Evolutionary conservation across 2,329 filamentous ascomycete species (phyloP).

Genomic region (Phialocephala sp.): DNA sequence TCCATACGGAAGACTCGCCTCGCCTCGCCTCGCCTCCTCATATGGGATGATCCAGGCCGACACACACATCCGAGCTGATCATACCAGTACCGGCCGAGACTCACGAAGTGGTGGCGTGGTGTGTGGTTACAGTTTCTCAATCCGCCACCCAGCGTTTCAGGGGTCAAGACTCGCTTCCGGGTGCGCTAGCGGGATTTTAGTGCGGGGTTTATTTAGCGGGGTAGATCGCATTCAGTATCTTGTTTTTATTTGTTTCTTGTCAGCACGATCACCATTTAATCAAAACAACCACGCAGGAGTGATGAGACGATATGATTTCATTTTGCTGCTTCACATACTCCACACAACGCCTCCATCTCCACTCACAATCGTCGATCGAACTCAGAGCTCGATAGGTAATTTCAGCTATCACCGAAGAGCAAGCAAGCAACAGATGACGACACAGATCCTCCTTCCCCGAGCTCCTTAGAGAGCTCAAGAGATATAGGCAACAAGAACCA

Average conservation of each 20-base stretch:
- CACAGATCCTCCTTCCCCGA: not conserved
- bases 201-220: slow-evolving; percentile 8
- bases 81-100: not conserved
- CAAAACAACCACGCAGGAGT: not conserved
- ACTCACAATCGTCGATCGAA: too few relatives aligned
- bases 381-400: too few relatives aligned
- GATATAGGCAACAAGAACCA: not conserved
- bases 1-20: not conserved
- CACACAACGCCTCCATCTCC: too few relatives aligned
- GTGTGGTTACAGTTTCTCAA: not conserved
- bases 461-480: not conserved
- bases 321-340: too few relatives aligned
- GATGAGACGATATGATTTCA: too few relatives aligned
- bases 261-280: not conserved
- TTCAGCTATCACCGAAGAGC: too few relatives aligned
- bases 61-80: too few relatives aligned
- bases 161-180: not conserved
- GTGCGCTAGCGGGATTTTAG: not conserved
- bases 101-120: not conserved
- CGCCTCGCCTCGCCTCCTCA: not conserved
- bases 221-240: not conserved
- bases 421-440: not conserved
- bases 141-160: slow-evolving; percentile 2
- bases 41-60: not conserved
- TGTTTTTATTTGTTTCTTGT: not conserved